Evolutionary conservation across 2,329 filamentous ascomycete species (phyloP), one percentile per base, ranked within the genome.

Genomic region (Shiraia bambusicola): DNA sequence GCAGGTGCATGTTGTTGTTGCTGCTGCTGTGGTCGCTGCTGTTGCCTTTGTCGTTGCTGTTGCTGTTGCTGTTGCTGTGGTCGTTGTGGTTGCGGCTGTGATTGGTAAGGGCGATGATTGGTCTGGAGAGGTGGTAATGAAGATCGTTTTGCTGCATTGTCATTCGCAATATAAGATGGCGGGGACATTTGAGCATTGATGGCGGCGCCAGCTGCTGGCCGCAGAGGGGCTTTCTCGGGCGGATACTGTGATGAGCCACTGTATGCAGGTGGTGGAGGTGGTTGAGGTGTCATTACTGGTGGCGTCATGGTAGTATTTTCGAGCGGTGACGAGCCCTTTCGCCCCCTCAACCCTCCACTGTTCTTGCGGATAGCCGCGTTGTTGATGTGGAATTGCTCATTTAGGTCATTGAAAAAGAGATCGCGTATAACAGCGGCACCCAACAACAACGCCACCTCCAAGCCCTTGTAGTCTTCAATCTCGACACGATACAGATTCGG

Each of bases 401-500:
- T 78, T 40, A 83, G 79, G 4, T 83, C 79, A 44, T 78, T 71
- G 56, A 82, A 83, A 65, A 77, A 84, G 4, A 84, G 69, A 54
- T 84, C 81, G 16, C 79, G 73, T 43, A 85, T 83, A 10, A 81
- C 78, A 2, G 80, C 72, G 0, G 79, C 80, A 12, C 78, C 72
- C 0, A 85, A 70, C 19, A 84, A 61, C 15, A 97, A 70, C 1
- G 91, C 84, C 1, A 97, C 80, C 65, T 98, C 93, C 3, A 97
- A 74, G 0, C 93, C 93, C 67, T 96, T 97, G 42, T 86, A 83
- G 69, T 98, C 93, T 67, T 98, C 90, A 48, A 97, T 83, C 30
- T 97, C 91, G 9, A 97, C 86, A 6, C 93, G 79, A 47, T 86
- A 84, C 61, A 97, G 76, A 63, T 97, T 97, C 4, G 92, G 88